Conservation (phyloP, 1,284 basidiomycete genomes). For the Leccinum subrobustum region DNA sequence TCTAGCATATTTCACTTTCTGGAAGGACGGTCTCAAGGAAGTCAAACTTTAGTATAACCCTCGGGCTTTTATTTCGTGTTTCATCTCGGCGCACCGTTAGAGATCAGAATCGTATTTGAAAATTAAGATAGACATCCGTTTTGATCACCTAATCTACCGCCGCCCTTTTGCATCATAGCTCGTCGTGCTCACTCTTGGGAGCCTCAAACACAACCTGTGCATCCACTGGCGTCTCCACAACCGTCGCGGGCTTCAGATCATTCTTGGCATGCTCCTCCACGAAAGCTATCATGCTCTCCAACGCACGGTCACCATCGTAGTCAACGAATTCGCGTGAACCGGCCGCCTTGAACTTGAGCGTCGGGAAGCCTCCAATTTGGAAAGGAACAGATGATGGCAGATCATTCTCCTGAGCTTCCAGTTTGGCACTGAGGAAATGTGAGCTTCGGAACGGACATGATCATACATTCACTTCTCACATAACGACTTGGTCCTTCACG, state of each 20-base stretch:
- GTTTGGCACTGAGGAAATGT: slow-evolving; percentile 74
- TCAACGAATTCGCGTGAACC: slow-evolving; percentile 86
- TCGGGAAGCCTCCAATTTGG: slow-evolving; percentile 89
- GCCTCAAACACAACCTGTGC: slow-evolving; percentile 28
- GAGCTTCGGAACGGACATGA: slow-evolving; percentile 1
- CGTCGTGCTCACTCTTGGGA: slow-evolving; percentile 27
- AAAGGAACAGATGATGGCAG: slow-evolving; percentile 86
- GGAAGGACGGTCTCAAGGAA: slow-evolving; percentile 88
- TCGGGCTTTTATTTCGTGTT: neutral
- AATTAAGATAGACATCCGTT: slow-evolving; percentile 25
- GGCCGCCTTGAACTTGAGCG: slow-evolving; percentile 95
- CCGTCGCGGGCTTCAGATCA: slow-evolving; percentile 34
- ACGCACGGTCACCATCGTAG: slow-evolving; percentile 88
- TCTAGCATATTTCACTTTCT: slow-evolving; percentile 89
- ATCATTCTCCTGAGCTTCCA: slow-evolving; percentile 97
- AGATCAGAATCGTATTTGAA: slow-evolving; percentile 18
- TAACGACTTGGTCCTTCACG: slow-evolving; percentile 77
- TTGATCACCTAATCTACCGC: slow-evolving; percentile 22
- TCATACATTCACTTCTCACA: slow-evolving; percentile 51
- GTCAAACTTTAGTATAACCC: slow-evolving; percentile 53
- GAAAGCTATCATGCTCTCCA: slow-evolving; percentile 85
- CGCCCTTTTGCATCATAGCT: slow-evolving; percentile 22
- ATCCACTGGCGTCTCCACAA: slow-evolving; percentile 18
- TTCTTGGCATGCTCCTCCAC: slow-evolving; percentile 82
- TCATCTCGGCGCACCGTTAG: slow-evolving; percentile 1